Evolutionary conservation across 495 filamentous ascomycete genomes (phyloP).

Genomic region (Bryoglossum gracile): DNA sequence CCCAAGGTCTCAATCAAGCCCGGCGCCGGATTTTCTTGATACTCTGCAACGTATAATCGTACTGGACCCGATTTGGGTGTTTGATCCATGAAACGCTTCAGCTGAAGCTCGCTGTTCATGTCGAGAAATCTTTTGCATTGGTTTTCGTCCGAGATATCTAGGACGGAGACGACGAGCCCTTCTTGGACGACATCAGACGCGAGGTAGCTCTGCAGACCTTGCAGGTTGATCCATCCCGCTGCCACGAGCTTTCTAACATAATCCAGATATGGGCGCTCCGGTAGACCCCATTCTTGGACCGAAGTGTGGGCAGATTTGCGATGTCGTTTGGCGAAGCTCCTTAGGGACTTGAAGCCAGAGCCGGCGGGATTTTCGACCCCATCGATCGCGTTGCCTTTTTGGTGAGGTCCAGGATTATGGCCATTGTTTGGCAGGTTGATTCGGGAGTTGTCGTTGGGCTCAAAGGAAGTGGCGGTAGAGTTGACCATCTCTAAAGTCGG

Average conservation of each 20-base stretch:
- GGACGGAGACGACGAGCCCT: constrained; percentile 20
- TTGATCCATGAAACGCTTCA: constrained; percentile 14
- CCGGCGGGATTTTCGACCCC: constrained; percentile 7
- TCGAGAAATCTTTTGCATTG: constrained; percentile 15
- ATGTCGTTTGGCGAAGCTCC: constrained; percentile 1
- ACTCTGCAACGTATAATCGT: constrained; percentile 23
- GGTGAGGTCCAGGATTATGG: background rate
- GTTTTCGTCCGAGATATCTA: constrained; percentile 17
- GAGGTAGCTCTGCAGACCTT: constrained; percentile 21
- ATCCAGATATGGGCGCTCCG: constrained; percentile 21
- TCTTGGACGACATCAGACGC: constrained; percentile 3
- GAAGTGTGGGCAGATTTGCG: constrained; percentile 4
- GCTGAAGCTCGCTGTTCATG: constrained; percentile 11
- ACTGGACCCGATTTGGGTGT: constrained; percentile 7
- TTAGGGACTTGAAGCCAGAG: constrained; percentile 4
- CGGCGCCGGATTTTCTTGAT: constrained; percentile 9
- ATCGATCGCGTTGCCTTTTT: constrained; percentile 7
- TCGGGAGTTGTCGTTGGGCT: background rate
- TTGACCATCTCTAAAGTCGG: too few species aligned
- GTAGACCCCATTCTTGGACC: constrained; percentile 12
- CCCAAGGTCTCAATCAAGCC: constrained; percentile 24
- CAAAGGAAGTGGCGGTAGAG: background rate
- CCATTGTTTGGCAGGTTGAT: background rate
- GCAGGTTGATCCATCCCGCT: constrained; percentile 26
- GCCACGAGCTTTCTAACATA: constrained; percentile 21